Base-by-base conservation (phyloP, 192 early-diverging fungal species). In the Spizellomyces sp. region DNA sequence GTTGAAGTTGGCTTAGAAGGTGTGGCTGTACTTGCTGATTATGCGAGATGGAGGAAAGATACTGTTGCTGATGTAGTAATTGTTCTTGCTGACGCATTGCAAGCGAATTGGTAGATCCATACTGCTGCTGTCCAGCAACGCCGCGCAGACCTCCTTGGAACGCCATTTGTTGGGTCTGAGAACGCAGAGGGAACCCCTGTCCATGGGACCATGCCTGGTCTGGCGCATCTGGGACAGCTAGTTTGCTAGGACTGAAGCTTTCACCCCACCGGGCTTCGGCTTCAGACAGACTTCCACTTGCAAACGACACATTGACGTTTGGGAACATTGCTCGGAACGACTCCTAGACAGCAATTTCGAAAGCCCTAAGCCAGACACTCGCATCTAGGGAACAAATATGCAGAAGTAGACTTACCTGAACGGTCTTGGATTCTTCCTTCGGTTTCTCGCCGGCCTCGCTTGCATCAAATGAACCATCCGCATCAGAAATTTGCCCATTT, bases 231-330 rank as follows among this genome's bases (percentile, higher is more conserved):
- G 67, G 71, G 8, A 55, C 59, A 12, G 64, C 76, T 54, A 78
- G 62, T 55, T 78, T 78, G 67, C 71, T 78, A 9, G 70, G 76
- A 54, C 66, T 69, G 62, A 78, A 73, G n/a, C 76, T 63, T 41
- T 78, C 76, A 58, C 76, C 71, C 76, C 76, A 78, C 44, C 71
- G 70, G 8, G 71, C 71, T 56, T 74, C 77, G 6, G 67, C 77
- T 9, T 70, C 77, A 15, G 71, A 58, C 17, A 74, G 69, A 17
- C 68, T 64, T 12, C 50, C 77, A 47, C 68, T 65, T 5, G 71
- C 72, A 69, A 78, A 78, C 5, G 77, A 78, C 15, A 74, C 72
- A 48, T 78, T 78, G 62, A 78, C 72, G 47, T 78, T 78, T 9
- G 77, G 77, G 64, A 78, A 78, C 60, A 78, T 62, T 9, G 71